A percentile compares a stretch with the other conserved stretches of the same genome.
Conservation (phyloP, 108 stramenopile genomes). For the Discostella pseudostelligera region DNA sequence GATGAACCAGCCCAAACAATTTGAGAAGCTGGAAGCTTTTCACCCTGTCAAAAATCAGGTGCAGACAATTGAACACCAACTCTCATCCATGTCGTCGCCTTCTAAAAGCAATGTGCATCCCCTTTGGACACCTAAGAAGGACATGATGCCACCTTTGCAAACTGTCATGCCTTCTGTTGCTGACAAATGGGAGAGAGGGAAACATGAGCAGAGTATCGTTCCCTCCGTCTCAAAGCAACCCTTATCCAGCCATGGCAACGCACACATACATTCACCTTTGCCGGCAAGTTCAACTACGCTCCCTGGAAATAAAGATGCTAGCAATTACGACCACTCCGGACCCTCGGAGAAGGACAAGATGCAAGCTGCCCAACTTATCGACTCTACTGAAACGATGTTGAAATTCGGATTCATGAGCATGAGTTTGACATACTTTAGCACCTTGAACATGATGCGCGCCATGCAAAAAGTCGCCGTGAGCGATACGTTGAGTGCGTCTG, state of each 20-base stretch:
- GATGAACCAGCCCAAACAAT: no score
- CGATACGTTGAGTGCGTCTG: slow-evolving; percentile 9
- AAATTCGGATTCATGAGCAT: slow-evolving; percentile 93
- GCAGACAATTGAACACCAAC: not conserved
- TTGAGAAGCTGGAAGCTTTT: no score
- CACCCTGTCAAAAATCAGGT: no score
- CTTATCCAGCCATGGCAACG: slow-evolving; percentile 5
- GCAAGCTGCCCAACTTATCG: slow-evolving; percentile 84
- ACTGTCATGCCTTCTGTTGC: no score
- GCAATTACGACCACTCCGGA: slow-evolving; percentile 18
- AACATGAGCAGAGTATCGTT: slow-evolving; percentile 2
- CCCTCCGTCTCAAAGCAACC: slow-evolving; percentile 18
- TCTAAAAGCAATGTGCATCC: no score
- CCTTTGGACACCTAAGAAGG: not conserved
- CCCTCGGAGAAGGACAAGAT: slow-evolving; percentile 60
- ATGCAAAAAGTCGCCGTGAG: slow-evolving; percentile 66
- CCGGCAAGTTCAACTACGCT: not conserved
- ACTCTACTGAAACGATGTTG: slow-evolving; percentile 88
- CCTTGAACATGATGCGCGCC: slow-evolving; percentile 89
- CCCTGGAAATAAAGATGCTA: slow-evolving; percentile 12
- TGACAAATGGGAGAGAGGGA: not conserved
- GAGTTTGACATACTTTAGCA: slow-evolving; percentile 87
- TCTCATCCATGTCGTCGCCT: no score
- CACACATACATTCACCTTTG: not conserved
- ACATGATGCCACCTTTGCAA: no score